Evolutionary conservation across 2,329 filamentous ascomycete genomes (phyloP), one percentile per base, ranked within the genome.

Genomic region (Ophiostoma sp.): DNA sequence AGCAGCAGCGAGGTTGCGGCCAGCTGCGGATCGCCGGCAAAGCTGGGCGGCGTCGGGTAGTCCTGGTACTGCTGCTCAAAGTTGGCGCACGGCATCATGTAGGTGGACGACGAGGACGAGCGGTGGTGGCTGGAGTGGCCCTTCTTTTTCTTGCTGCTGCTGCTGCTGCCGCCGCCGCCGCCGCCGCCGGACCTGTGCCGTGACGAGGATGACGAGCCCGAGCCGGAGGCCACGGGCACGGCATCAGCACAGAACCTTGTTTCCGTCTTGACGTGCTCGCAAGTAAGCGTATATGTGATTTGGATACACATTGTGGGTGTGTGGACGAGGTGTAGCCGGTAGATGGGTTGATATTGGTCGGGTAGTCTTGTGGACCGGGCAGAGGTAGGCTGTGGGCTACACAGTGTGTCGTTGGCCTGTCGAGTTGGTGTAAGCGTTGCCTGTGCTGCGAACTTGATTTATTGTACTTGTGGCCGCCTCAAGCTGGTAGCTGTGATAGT

Each of bases 261-360:
- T 70, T 80, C 77, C 20, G 80, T 82, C 71, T 79, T 79, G 74
- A 84, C 79, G 75, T 86, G 83, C 76, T 84, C 83, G 76, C 84
- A 86, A 65, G 81, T 80, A 68, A 85, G 78, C 44, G 81, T 83
- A 75, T 85, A 85, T 66, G 79, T 81, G 68, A 81, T 80, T 72
- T 83, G 81, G 74, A 82, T 82, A 74, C 83, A 85, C 83, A 85
- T 85, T 48, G 54, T 85, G 48, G 54, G 23, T 39, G 57, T 35
- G 13, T 39, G 36, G 36, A 13, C 20, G 13, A 41, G n/a, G 20
- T 57, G 10, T 57, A 17, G n/a, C 10, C 27, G 1, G 52, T 13
- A 54, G 48, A 23, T 54, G n/a, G 39, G 39, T 27, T 0, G 52
- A n/a, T 27, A 23, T 17, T 60, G 7, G 4, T 57, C 6, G 27